Evolutionary conservation across 306 rosid genomes (phyloP).

Genomic region (Herpetospermum pedunculosum): DNA sequence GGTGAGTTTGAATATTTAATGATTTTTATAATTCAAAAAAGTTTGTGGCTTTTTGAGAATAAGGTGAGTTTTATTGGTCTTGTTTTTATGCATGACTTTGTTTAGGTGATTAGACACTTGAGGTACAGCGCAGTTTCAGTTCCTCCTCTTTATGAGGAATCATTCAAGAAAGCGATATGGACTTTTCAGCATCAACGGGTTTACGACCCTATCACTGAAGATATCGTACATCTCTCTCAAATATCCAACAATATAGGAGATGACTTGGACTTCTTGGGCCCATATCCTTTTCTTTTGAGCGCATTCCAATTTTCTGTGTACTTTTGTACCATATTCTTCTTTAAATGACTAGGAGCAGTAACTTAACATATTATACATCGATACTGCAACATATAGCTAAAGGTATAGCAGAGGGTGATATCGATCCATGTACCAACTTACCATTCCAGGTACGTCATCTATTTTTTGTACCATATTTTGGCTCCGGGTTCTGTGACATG

Average conservation of each 20-base stretch:
- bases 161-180: slow-evolving; percentile 69
- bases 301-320: slow-evolving; percentile 3
- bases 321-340: not conserved
- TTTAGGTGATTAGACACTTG: slow-evolving; percentile 79
- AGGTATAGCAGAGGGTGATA: slow-evolving; percentile 82
- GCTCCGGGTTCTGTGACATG: not conserved
- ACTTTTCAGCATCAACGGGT: slow-evolving; percentile 87
- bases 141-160: slow-evolving; percentile 76
- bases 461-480: not conserved
- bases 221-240: slow-evolving; percentile 53
- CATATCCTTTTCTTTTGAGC: slow-evolving; percentile 56
- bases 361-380: slow-evolving; percentile 59
- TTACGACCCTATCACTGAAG: slow-evolving; percentile 54
- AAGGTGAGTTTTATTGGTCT: not conserved
- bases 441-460: slow-evolving; percentile 51
- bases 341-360: slow-evolving; percentile 13
- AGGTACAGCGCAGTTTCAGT: slow-evolving; percentile 61
- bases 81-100: slow-evolving; percentile 15
- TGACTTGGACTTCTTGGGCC: slow-evolving; percentile 75
- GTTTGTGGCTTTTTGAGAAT: not conserved
- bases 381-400: slow-evolving; percentile 58
- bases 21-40: not conserved
- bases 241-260: slow-evolving; percentile 36
- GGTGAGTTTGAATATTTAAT: slow-evolving; percentile 30
- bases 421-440: slow-evolving; percentile 75